Evolutionary conservation across 106 monocot genomes (phyloP).

Genomic region (Apostasia shenzhenica): DNA sequence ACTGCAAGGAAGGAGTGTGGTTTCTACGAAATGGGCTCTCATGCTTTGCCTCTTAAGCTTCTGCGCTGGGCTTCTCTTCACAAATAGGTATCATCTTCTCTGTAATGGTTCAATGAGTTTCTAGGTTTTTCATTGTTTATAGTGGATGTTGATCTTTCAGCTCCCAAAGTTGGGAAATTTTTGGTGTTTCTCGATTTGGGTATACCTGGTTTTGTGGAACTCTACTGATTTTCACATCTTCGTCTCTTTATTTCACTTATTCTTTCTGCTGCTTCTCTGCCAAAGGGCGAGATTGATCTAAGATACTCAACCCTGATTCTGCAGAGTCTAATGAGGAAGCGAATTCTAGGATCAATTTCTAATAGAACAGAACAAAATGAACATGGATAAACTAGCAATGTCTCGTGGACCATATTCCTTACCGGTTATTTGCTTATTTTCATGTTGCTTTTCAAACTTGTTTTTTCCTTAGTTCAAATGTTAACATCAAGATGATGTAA

Average conservation of each 20-base stretch:
- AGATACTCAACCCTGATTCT: too few species aligned
- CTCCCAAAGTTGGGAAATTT: too few species aligned
- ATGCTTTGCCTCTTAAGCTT: conserved; percentile 13
- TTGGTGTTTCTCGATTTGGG: background rate
- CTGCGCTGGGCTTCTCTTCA: conserved; percentile 7
- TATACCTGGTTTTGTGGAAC: background rate
- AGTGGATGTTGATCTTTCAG: too few species aligned
- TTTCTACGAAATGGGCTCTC: conserved; percentile 4
- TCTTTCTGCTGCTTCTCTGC: background rate
- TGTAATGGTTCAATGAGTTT: background rate
- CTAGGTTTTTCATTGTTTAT: background rate
- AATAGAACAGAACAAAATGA: too few species aligned
- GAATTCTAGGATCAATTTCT: too few species aligned
- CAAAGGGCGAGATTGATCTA: background rate
- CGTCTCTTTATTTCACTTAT: background rate
- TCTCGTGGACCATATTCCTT: too few species aligned
- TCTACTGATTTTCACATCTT: background rate
- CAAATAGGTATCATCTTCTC: conserved; percentile 3
- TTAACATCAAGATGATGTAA: too few species aligned
- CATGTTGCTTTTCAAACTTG: too few species aligned
- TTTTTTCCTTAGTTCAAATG: too few species aligned
- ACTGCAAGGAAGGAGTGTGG: background rate
- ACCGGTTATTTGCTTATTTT: too few species aligned
- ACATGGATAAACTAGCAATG: too few species aligned
- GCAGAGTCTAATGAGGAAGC: too few species aligned